Base-by-base conservation (phyloP, 371 early-diverging fungal species). In the Mucor piriformis region DNA sequence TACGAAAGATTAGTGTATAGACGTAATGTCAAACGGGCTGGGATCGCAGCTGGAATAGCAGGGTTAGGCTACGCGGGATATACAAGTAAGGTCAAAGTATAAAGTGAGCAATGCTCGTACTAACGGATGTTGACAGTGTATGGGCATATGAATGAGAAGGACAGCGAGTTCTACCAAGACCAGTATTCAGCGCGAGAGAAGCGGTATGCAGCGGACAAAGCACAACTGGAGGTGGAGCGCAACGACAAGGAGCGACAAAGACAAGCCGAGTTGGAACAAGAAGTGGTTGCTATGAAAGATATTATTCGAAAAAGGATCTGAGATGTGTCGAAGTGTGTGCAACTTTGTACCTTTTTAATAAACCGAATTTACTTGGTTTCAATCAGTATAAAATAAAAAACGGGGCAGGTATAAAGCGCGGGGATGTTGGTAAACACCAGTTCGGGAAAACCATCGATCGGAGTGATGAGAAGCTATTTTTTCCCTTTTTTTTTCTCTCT, bases 111-210 rank as follows among this genome's bases (percentile, higher is more conserved):
- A 13, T n/a, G n/a, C n/a, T n/a, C 37, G 10, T 6, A 18, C 2
- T 20, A 3, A 34, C 20, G n/a, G 54, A 42, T 58, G 1, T 37
- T 37, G 32, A 15, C 27, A 16, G 3, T 18, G 42, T 42, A 18
- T 18, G 20, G 5, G 2, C n/a, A 18, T 42, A 42, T 3, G 43
- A 20, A 11, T 16, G 47, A 6, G 25, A 53, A 38, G 33, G 49
- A 13, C 3, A 50, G 56, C 2, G 57, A 51, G 2, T 74, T 74
- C 37, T 67, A 78, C 44, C 37, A 70, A 23, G 78, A 78, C 50
- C 78, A 78, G 33, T 78, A 78, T 38, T 59, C 53, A 23, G 67
- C 67, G 63, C 52, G 78, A 55, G 75, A 78, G 10, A 68, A 49
- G 2, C 37, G 57, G 27, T 66, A 58, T 21, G 51, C 33, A 5